A percentile compares a stretch with the other conserved stretches of the same genome.
phyloP scores from a whole-genome alignment of 306 rosid genomes.

The Potentilla sterilis region DNA sequence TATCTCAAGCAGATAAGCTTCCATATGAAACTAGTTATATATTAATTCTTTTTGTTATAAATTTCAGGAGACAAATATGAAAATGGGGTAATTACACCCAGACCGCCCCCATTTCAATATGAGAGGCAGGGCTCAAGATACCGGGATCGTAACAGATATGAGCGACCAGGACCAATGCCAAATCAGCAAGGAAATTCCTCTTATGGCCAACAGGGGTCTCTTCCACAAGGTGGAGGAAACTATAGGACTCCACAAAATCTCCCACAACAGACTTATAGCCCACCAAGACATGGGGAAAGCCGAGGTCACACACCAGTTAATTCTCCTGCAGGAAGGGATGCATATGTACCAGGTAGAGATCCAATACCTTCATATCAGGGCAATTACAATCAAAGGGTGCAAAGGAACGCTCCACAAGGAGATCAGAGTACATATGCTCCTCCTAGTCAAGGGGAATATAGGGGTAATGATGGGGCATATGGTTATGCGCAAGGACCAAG shows the following conservation, averaged over 20 bases:
- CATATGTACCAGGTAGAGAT: constrained; percentile 30
- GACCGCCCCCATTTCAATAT: constrained; percentile 81
- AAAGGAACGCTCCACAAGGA: constrained; percentile 44
- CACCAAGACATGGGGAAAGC: constrained; percentile 51
- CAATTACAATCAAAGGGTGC: constrained; percentile 41
- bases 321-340: constrained; percentile 40
- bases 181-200: constrained; percentile 46
- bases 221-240: constrained; percentile 50
- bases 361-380: constrained; percentile 50
- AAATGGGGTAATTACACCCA: constrained; percentile 72
- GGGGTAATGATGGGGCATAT: constrained; percentile 26
- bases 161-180: constrained; percentile 33
- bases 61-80: constrained; percentile 80
- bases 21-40: neutral
- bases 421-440: constrained; percentile 38
- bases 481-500: constrained; percentile 24
- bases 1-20: neutral
- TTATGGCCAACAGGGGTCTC: constrained; percentile 35
- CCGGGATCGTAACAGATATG: constrained; percentile 43
- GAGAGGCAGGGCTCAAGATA: constrained; percentile 51
- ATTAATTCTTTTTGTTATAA: neutral
- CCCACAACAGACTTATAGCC: constrained; percentile 42
- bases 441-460: constrained; percentile 46
- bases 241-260: constrained; percentile 44
- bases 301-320: constrained; percentile 37